A percentile compares a stretch with the other conserved stretches of the same genome.
Evolutionary conservation across 2,329 filamentous ascomycete genomes (phyloP).

Genomic region (Davidsoniella australis): DNA sequence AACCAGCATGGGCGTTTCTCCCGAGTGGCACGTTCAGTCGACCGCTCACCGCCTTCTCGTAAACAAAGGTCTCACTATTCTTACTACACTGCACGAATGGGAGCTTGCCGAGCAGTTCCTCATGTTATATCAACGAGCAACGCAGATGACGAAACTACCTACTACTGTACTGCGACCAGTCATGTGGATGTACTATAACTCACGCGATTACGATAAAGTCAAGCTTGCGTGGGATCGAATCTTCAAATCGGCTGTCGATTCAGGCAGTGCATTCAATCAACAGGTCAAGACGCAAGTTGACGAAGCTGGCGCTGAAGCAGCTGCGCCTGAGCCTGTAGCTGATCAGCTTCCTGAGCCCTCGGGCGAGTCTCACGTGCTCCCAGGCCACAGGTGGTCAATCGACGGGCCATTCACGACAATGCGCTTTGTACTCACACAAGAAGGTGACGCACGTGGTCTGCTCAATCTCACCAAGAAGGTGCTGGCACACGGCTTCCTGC

Average conservation of each 20-base stretch:
- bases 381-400: constrained; percentile 35
- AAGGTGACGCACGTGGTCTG: constrained; percentile 29
- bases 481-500: constrained; percentile 46
- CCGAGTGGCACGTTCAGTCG: constrained; percentile 14
- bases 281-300: constrained; percentile 18
- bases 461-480: constrained; percentile 36
- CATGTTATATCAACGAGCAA: constrained; percentile 28
- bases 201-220: constrained; percentile 41
- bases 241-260: constrained; percentile 13
- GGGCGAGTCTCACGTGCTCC: constrained; percentile 9
- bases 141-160: constrained; percentile 24
- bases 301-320: constrained; percentile 21
- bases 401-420: constrained; percentile 30
- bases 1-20: constrained; percentile 15
- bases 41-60: constrained; percentile 16
- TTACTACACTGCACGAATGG: constrained; percentile 25
- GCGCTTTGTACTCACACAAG: constrained; percentile 26
- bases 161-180: constrained; percentile 42
- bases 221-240: constrained; percentile 49
- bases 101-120: constrained; percentile 41
- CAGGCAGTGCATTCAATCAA: constrained; percentile 7
- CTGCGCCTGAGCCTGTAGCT: constrained; percentile 11
- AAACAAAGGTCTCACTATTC: constrained; percentile 19
- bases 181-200: constrained; percentile 48
- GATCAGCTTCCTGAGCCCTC: constrained; percentile 1